phyloP scores from a whole-genome alignment of 2,329 filamentous ascomycete genomes.

The Aschersonia sp. region DNA sequence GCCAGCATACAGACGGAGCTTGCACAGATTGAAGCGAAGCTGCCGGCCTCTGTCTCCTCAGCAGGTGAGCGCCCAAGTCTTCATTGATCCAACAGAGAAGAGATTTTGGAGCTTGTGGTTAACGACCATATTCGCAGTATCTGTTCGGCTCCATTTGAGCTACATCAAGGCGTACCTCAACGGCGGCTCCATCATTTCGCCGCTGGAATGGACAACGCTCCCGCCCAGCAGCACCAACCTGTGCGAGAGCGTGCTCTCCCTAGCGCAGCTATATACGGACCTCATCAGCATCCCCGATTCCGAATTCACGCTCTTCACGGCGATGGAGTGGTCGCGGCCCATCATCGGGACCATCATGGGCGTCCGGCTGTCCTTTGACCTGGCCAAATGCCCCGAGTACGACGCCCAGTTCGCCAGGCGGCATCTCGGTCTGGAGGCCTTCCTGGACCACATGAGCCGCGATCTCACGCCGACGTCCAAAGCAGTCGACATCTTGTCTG shows the following conservation, averaged over 20 bases:
- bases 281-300: conserved; percentile 14
- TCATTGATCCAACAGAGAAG: too few species aligned
- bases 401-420: conserved; percentile 22
- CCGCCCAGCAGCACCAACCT: conserved; percentile 6
- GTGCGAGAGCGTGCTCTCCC: conserved; percentile 9
- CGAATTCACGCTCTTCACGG: conserved; percentile 21
- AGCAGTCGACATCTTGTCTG: conserved; percentile 26
- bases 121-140: conserved; percentile 5
- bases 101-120: background rate
- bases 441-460: conserved; percentile 21
- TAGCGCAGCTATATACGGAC: conserved; percentile 18
- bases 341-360: conserved; percentile 25
- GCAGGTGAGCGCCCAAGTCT: conserved; percentile 5
- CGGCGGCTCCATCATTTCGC: conserved; percentile 11
- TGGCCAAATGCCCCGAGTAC: conserved; percentile 20
- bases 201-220: background rate
- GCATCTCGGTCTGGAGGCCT: conserved; percentile 22
- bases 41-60: conserved; percentile 18
- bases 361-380: conserved; percentile 30
- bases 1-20: conserved; percentile 32
- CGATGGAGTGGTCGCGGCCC: conserved; percentile 27
- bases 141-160: conserved; percentile 16
- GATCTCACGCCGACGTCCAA: conserved; percentile 11
- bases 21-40: conserved; percentile 21
- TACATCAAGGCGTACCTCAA: conserved; percentile 24